phyloP scores from a whole-genome alignment of 2,329 filamentous ascomycete genomes.

The Teratosphaeria pseudoeucalypti region DNA sequence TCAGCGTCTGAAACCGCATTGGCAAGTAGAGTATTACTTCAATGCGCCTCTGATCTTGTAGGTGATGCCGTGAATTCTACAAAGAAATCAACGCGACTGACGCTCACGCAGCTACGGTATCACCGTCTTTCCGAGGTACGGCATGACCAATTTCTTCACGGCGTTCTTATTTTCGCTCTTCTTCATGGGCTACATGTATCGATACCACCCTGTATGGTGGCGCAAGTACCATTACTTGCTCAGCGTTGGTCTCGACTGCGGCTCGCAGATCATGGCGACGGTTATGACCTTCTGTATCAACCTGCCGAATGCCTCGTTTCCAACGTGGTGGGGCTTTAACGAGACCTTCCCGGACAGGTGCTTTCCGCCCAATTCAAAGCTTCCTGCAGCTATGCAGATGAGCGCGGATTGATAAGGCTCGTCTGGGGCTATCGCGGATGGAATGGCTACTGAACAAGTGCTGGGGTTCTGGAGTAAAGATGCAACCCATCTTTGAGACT shows the following conservation, averaged over 20 bases:
- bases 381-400: neutral
- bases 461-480: too few species aligned
- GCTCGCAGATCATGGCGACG: neutral
- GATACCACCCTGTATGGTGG: constrained; percentile 8
- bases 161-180: constrained; percentile 3
- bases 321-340: neutral
- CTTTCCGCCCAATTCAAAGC: neutral
- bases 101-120: constrained; percentile 1
- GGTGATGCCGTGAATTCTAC: neutral
- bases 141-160: constrained; percentile 6
- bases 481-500: too few species aligned
- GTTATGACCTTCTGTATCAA: neutral
- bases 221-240: constrained; percentile 10
- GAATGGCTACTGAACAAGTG: too few species aligned
- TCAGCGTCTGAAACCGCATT: constrained; percentile 5
- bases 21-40: constrained; percentile 7
- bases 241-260: neutral
- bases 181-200: constrained; percentile 9
- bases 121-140: constrained; percentile 3
- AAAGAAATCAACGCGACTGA: neutral
- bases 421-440: too few species aligned
- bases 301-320: neutral
- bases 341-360: neutral
- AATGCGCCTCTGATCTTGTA: constrained; percentile 6
- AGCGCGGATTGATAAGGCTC: neutral